Percentiles rank a stretch among this genome's conserved stretches.
phyloP scores from a whole-genome alignment of 805 yeast species.

The Torulaspora indica region DNA sequence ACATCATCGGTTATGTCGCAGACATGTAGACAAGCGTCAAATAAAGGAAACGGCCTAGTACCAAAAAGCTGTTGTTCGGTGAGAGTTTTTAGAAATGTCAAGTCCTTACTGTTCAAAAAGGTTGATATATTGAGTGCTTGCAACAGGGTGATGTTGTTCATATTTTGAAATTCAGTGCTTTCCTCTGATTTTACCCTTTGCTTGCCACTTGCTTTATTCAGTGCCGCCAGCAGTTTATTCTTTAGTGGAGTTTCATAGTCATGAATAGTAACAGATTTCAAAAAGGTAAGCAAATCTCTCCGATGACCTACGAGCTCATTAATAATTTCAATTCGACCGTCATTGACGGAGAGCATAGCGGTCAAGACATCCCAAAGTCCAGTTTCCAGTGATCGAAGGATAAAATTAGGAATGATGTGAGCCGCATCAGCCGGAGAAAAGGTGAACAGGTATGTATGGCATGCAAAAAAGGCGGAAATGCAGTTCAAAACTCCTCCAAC shows the following conservation, averaged over 20 bases:
- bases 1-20: constrained; percentile 31
- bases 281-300: constrained; percentile 7
- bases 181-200: constrained; percentile 10
- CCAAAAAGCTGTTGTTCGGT: constrained; percentile 64
- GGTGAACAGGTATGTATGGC: constrained; percentile 8
- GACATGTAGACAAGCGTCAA: constrained; percentile 35
- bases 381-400: constrained; percentile 11
- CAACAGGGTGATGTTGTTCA: constrained; percentile 32
- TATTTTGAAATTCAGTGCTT: constrained; percentile 11
- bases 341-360: constrained; percentile 12
- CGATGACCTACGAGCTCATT: constrained; percentile 16
- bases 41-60: constrained; percentile 48
- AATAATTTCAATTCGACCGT: constrained; percentile 12
- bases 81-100: constrained; percentile 56
- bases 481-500: constrained; percentile 9
- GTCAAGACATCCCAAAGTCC: constrained; percentile 17
- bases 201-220: constrained; percentile 12
- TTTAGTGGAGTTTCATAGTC: constrained; percentile 15
- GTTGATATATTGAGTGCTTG: constrained; percentile 51
- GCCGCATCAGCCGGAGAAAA: constrained; percentile 15
- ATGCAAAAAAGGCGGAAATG: constrained; percentile 7
- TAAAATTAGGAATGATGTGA: constrained; percentile 10
- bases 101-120: constrained; percentile 53
- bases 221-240: constrained; percentile 10
- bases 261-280: constrained; percentile 12